Percentiles rank a stretch among this genome's conserved stretches.
phyloP scores from a whole-genome alignment of 2,329 filamentous ascomycete genomes.

The Fusarium siculi region DNA sequence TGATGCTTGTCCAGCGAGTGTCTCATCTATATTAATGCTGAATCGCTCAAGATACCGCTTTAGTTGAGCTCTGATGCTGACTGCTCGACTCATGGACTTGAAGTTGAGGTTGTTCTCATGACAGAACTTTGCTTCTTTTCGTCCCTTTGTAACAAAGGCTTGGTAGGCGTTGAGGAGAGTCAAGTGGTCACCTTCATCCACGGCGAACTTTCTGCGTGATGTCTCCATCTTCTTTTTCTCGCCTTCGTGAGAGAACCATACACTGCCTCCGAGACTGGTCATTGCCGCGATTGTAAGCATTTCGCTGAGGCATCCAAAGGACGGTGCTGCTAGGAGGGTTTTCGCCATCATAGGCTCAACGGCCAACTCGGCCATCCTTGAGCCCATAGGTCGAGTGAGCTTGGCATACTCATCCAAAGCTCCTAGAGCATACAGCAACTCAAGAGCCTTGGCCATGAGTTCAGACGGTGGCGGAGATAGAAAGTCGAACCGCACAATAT shows the following conservation, averaged over 20 bases:
- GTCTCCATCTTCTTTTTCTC: constrained; percentile 81
- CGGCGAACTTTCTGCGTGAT: constrained; percentile 83
- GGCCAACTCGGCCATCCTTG: constrained; percentile 91
- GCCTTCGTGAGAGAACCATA: constrained; percentile 85
- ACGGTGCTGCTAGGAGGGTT: constrained; percentile 78
- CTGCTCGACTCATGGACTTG: constrained; percentile 82
- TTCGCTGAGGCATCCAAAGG: constrained; percentile 83
- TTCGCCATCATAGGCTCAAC: constrained; percentile 97
- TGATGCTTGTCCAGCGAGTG: constrained; percentile 53
- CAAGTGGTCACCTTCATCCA: constrained; percentile 92
- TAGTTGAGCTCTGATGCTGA: constrained; percentile 87
- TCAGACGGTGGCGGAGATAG: constrained; percentile 86
- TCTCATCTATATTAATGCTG: constrained; percentile 76
- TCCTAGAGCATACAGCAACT: constrained; percentile 86
- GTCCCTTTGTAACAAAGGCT: constrained; percentile 83
- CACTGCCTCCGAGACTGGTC: constrained; percentile 83
- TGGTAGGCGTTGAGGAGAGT: constrained; percentile 95
- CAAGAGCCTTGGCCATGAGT: constrained; percentile 85
- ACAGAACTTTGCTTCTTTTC: constrained; percentile 87
- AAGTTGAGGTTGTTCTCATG: constrained; percentile 88
- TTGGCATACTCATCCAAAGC: constrained; percentile 91
- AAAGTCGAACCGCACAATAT: constrained; percentile 90
- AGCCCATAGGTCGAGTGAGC: constrained; percentile 87
- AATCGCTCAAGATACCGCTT: constrained; percentile 89
- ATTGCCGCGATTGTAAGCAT: constrained; percentile 94